These are phyloP conservation scores for Alternaria gansuensis DNA, from an alignment of 2,329 filamentous ascomycete genomes.

Conservation along the genomic window DNA sequence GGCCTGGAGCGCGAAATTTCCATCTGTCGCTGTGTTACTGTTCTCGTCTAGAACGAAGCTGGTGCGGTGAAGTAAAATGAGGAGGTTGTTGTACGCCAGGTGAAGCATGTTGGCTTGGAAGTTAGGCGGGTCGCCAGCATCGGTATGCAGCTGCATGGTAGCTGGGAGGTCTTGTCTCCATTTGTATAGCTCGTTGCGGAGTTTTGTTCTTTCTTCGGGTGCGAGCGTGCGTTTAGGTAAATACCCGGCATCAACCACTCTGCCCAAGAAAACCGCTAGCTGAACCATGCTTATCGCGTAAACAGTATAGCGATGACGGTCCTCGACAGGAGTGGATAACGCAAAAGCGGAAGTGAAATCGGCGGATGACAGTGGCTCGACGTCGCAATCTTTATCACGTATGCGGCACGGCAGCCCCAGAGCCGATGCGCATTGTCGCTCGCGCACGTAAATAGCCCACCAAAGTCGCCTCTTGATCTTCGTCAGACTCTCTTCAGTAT, in stretches of 20 bases:
- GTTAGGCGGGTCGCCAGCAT: constrained; percentile 43
- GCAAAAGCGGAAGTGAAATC: constrained; percentile 52
- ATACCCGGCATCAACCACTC: constrained; percentile 53
- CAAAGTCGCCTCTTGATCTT: constrained; percentile 60
- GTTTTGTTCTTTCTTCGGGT: constrained; percentile 26
- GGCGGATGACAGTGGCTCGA: constrained; percentile 50
- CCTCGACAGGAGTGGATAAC: constrained; percentile 33
- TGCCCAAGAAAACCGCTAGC: constrained; percentile 51
- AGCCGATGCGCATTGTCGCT: constrained; percentile 59
- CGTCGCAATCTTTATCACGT: constrained; percentile 61
- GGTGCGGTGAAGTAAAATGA: constrained; percentile 58
- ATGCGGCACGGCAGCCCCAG: constrained; percentile 59
- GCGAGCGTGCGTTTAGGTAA: constrained; percentile 35
- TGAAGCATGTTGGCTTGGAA: constrained; percentile 55
- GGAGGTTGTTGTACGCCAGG: constrained; percentile 59
- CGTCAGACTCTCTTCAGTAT: constrained; percentile 40
- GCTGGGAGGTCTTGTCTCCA: constrained; percentile 55
- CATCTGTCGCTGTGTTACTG: constrained; percentile 47
- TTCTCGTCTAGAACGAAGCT: constrained; percentile 53
- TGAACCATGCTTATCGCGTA: constrained; percentile 53
- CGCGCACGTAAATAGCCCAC: constrained; percentile 64
- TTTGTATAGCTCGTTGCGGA: constrained; percentile 48
- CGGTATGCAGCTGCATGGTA: constrained; percentile 47
- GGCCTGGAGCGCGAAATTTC: constrained; percentile 57
- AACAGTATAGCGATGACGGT: constrained; percentile 46